Evolutionary conservation across 176 grass and related monocot species (phyloP).

Genomic region (Avena insularis): DNA sequence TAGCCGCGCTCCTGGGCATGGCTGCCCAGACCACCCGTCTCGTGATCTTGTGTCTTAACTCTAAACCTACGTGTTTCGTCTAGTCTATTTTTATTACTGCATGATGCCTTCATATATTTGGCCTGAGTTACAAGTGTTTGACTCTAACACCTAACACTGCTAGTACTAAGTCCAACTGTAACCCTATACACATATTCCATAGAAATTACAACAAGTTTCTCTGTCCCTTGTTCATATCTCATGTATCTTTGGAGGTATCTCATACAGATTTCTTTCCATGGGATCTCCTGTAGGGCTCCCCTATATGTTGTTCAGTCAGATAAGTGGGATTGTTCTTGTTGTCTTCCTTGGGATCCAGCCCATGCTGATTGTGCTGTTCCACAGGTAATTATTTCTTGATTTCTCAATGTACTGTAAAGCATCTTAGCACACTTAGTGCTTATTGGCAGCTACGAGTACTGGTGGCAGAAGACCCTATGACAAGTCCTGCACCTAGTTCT

Average conservation of each 20-base stretch:
- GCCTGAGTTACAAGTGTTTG: not conserved
- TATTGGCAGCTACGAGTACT: slow-evolving; percentile 3
- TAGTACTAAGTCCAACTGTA: not conserved
- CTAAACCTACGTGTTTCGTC: slow-evolving; percentile 1
- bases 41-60: not conserved
- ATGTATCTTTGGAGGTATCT: slow-evolving; percentile 22
- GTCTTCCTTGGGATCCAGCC: slow-evolving; percentile 79
- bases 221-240: slow-evolving; percentile 41
- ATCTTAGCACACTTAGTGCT: slow-evolving; percentile 15
- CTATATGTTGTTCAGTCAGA: slow-evolving; percentile 83
- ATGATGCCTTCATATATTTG: slow-evolving; percentile 13
- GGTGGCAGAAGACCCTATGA: not conserved
- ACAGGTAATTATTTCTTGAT: slow-evolving; percentile 66
- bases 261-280: slow-evolving; percentile 44
- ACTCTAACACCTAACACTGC: not conserved
- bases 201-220: slow-evolving; percentile 14
- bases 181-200: not conserved
- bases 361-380: slow-evolving; percentile 98
- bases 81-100: slow-evolving; percentile 11
- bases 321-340: slow-evolving; percentile 96
- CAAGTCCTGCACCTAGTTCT: slow-evolving; percentile 21
- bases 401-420: slow-evolving; percentile 31
- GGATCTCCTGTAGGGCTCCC: slow-evolving; percentile 72
- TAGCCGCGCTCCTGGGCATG: not conserved
- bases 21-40: not conserved